Conservation (phyloP, 352 stramenopile genomes). For the Phytophthora ohioensis region DNA sequence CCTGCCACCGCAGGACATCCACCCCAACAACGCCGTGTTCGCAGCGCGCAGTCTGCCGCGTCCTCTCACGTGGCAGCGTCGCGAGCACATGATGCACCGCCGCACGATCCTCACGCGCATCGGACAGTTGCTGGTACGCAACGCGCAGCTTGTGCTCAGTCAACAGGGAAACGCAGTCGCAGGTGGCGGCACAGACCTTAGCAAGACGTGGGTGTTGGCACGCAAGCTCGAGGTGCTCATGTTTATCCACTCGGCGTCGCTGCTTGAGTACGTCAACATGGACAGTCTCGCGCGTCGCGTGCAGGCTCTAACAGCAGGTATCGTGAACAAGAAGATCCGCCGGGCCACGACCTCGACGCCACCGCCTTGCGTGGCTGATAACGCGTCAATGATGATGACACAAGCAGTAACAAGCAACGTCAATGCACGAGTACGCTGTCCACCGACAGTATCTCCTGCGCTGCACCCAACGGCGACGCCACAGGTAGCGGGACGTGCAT, state of each 20-base stretch:
- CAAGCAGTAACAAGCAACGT: background rate
- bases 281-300: conserved; percentile 81
- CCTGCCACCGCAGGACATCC: conserved; percentile 64
- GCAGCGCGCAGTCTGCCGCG: conserved; percentile 67
- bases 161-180: conserved; percentile 5
- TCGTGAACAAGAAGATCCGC: conserved; percentile 90
- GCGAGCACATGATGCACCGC: conserved; percentile 74
- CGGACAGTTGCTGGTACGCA: conserved; percentile 65
- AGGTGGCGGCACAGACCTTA: conserved; percentile 21
- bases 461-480: conserved; percentile 22
- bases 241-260: conserved; percentile 84
- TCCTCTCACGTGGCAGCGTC: conserved; percentile 85
- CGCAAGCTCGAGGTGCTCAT: conserved; percentile 87
- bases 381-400: background rate
- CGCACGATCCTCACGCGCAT: conserved; percentile 75
- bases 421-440: conserved; percentile 3
- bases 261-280: conserved; percentile 84
- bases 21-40: conserved; percentile 85
- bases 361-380: conserved; percentile 1
- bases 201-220: conserved; percentile 78
- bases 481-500: conserved; percentile 10
- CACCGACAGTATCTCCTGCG: conserved; percentile 27
- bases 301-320: conserved; percentile 79
- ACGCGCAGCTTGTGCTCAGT: conserved; percentile 57
- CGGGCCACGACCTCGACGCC: conserved; percentile 41